These are phyloP conservation scores for Larix kaempferi DNA, from an alignment of 75 land plant species.

Conservation along the genomic window DNA sequence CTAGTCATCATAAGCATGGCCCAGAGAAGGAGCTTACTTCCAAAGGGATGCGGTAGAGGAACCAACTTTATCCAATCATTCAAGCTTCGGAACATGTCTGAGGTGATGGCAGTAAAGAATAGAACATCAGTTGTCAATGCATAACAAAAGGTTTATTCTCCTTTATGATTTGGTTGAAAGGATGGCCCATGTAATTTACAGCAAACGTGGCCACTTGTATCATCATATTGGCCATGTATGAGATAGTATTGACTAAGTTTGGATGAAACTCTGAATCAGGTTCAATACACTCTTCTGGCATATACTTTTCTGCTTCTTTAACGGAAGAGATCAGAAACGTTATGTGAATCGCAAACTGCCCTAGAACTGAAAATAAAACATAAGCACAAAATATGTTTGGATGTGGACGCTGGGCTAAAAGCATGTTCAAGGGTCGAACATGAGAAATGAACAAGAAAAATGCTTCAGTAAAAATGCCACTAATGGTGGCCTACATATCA, in stretches of 20 bases:
- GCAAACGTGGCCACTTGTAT: slow-evolving; percentile 99
- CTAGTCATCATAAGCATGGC: slow-evolving; percentile 70
- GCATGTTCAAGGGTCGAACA: slow-evolving; percentile 86
- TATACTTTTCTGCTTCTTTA: slow-evolving; percentile 80
- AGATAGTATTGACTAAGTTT: slow-evolving; percentile 95
- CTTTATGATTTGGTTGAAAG: slow-evolving; percentile 91
- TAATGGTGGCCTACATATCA: slow-evolving; percentile 96
- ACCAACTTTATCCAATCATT: slow-evolving; percentile 93
- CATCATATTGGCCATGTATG: slow-evolving; percentile 99
- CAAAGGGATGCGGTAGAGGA: slow-evolving; percentile 74
- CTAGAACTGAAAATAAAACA: slow-evolving; percentile 87
- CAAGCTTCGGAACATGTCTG: slow-evolving; percentile 82
- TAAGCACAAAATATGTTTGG: slow-evolving; percentile 95
- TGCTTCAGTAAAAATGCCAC: slow-evolving; percentile 93
- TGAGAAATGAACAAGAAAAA: slow-evolving; percentile 98
- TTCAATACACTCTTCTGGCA: slow-evolving; percentile 99
- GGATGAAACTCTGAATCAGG: slow-evolving; percentile 95
- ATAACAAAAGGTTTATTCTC: slow-evolving; percentile 83
- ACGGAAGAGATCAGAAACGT: slow-evolving; percentile 77
- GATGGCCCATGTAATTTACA: slow-evolving; percentile 98
- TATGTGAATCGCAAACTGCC: slow-evolving; percentile 92
- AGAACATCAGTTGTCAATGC: slow-evolving; percentile 71
- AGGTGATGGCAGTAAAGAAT: slow-evolving; percentile 83
- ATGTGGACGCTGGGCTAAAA: slow-evolving; percentile 87
- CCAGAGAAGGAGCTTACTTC: slow-evolving; percentile 59